Base-by-base conservation (phyloP, 495 filamentous ascomycete genomes). In the Talaromyces proteolyticus region DNA sequence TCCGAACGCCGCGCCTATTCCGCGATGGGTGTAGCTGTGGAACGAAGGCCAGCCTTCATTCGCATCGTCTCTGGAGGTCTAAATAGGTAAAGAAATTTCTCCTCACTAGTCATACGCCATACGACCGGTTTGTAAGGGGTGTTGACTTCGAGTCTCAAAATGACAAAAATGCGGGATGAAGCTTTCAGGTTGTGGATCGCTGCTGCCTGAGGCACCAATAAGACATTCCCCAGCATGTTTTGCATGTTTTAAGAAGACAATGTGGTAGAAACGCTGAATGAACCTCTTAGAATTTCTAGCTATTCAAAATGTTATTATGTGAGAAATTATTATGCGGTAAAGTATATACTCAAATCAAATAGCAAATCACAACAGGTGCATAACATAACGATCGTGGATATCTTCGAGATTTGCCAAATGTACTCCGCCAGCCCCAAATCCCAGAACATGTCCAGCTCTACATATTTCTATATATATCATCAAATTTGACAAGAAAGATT, bases 201-300 rank as follows among this genome's bases (percentile, higher is more conserved):
- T 11, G 44, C 2, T 47, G 44, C 44, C 44, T 47, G 3, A 47
- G 44, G 44, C 44, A 38, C 18, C n/a, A n/a, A n/a, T n/a, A n/a
- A n/a, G n/a, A n/a, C n/a, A n/a, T n/a, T n/a, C n/a, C n/a, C n/a
- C n/a, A n/a, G n/a, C n/a, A n/a, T n/a, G n/a, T n/a, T n/a, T n/a
- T n/a, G n/a, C n/a, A n/a, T n/a, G n/a, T n/a, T n/a, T n/a, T n/a
- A n/a, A n/a, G n/a, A n/a, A n/a, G n/a, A n/a, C n/a, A n/a, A n/a
- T n/a, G n/a, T n/a, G n/a, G n/a, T n/a, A n/a, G n/a, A n/a, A n/a
- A n/a, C n/a, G n/a, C n/a, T n/a, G n/a, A n/a, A n/a, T n/a, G n/a
- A n/a, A n/a, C n/a, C n/a, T n/a, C n/a, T n/a, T n/a, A n/a, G n/a
- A n/a, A n/a, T n/a, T n/a, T n/a, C n/a, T n/a, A n/a, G n/a, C n/a